Percentiles rank a stretch among this genome's conserved stretches.
Evolutionary conservation across 345 rosid genomes (phyloP).

Genomic region (Arabis alpina): DNA sequence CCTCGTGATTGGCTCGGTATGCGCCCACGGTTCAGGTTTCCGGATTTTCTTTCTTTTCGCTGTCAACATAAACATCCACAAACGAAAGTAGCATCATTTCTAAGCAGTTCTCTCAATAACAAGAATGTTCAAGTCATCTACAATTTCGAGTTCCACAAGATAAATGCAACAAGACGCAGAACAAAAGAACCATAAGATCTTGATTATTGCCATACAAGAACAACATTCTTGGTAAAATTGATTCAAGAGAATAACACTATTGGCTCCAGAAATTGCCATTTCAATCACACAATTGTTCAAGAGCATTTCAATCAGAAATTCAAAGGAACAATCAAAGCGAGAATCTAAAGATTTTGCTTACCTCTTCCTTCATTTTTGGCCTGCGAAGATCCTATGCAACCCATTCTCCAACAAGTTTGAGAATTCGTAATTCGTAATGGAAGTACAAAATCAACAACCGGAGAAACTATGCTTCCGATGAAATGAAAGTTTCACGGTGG

Average conservation of each 20-base stretch:
- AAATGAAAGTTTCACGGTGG: neutral
- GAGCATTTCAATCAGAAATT: neutral
- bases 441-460: slow-evolving; percentile 1
- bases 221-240: no score
- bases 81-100: neutral
- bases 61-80: slow-evolving; percentile 20
- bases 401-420: slow-evolving; percentile 28
- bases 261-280: no score
- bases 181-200: neutral
- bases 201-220: no score
- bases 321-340: neutral
- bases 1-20: slow-evolving; percentile 68
- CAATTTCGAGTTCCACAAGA: neutral
- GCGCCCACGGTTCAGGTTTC: slow-evolving; percentile 79
- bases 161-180: neutral
- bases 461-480: neutral
- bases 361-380: slow-evolving; percentile 35
- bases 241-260: no score
- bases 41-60: slow-evolving; percentile 42
- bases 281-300: slow-evolving; percentile 3
- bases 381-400: slow-evolving; percentile 41
- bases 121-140: neutral
- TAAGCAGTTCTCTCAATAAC: neutral
- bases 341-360: neutral
- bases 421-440: neutral